Conservation (phyloP, 805 yeast genomes). For the Candida gorgasii region DNA sequence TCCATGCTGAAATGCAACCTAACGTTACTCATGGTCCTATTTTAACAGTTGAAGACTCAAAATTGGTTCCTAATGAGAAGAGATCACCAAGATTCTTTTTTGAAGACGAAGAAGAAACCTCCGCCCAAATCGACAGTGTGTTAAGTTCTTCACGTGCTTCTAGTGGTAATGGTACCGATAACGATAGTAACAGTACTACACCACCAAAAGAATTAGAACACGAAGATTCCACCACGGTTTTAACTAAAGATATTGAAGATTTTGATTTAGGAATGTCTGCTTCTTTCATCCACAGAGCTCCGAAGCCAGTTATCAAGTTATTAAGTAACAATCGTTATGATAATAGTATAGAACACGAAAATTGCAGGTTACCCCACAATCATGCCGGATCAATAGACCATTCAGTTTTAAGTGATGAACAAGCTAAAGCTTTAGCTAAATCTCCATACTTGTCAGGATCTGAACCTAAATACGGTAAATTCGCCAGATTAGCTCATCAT, state of each 20-base stretch:
- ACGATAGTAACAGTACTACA: conserved; percentile 9
- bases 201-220: conserved; percentile 3
- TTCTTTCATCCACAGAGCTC: conserved; percentile 41
- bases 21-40: conserved; percentile 16
- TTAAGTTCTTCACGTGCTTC: conserved; percentile 1
- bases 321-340: conserved; percentile 17
- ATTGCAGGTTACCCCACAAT: conserved; percentile 34
- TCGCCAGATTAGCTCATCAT: conserved; percentile 40
- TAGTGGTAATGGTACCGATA: conserved; percentile 7
- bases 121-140: conserved; percentile 2
- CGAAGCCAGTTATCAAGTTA: conserved; percentile 36
- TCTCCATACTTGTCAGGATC: conserved; percentile 59
- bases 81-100: conserved; percentile 19
- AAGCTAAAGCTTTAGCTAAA: conserved; percentile 53
- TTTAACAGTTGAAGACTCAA: conserved; percentile 22
- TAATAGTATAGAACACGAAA: conserved; percentile 25
- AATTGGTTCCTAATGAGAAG: conserved; percentile 23
- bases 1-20: conserved; percentile 90
- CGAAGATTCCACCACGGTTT: conserved; percentile 3
- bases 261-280: conserved; percentile 41
- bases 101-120: conserved; percentile 14
- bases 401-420: conserved; percentile 46
- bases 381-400: conserved; percentile 34
- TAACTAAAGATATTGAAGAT: conserved; percentile 29
- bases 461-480: conserved; percentile 56